These are phyloP conservation scores for Picea glauca DNA, from an alignment of 75 land plant species.

Conservation along the genomic window DNA sequence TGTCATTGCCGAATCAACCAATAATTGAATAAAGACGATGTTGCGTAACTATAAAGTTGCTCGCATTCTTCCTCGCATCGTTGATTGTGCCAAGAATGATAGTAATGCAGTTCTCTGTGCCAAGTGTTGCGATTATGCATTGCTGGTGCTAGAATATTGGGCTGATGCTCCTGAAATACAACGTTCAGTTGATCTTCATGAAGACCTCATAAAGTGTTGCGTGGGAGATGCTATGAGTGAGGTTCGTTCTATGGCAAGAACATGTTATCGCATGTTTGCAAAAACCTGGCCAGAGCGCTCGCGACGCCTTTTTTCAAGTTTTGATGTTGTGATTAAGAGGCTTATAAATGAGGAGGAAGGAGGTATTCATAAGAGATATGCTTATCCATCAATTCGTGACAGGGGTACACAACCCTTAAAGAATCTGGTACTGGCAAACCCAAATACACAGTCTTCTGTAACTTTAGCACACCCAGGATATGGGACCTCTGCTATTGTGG, in stretches of 20 bases:
- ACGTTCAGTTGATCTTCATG: slow-evolving; percentile 88
- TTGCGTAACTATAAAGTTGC: slow-evolving; percentile 89
- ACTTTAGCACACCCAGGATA: slow-evolving; percentile 46
- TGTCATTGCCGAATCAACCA: slow-evolving; percentile 93
- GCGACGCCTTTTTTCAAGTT: slow-evolving; percentile 65
- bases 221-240: slow-evolving; percentile 99
- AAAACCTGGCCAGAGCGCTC: slow-evolving; percentile 99
- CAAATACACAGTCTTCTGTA: slow-evolving; percentile 28
- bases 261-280: slow-evolving; percentile 87
- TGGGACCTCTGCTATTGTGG: slow-evolving; percentile 82
- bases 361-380: slow-evolving; percentile 77
- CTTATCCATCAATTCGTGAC: slow-evolving; percentile 86
- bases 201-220: slow-evolving; percentile 93
- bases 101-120: background rate
- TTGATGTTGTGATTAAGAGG: slow-evolving; percentile 95
- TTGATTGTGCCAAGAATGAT: slow-evolving; percentile 91
- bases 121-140: slow-evolving; percentile 98
- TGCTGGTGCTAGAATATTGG: slow-evolving; percentile 89
- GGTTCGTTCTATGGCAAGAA: slow-evolving; percentile 92
- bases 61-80: slow-evolving; percentile 86
- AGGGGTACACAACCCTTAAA: slow-evolving; percentile 30
- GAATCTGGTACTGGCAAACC: slow-evolving; percentile 33
- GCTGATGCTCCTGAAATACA: slow-evolving; percentile 98
- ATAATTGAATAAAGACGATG: slow-evolving; percentile 99
- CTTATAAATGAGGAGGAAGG: slow-evolving; percentile 97